Evolutionary conservation across 164 flowering plant species (phyloP), one percentile per base, ranked within the genome.

Genomic region (Umbilicus rupestris): DNA sequence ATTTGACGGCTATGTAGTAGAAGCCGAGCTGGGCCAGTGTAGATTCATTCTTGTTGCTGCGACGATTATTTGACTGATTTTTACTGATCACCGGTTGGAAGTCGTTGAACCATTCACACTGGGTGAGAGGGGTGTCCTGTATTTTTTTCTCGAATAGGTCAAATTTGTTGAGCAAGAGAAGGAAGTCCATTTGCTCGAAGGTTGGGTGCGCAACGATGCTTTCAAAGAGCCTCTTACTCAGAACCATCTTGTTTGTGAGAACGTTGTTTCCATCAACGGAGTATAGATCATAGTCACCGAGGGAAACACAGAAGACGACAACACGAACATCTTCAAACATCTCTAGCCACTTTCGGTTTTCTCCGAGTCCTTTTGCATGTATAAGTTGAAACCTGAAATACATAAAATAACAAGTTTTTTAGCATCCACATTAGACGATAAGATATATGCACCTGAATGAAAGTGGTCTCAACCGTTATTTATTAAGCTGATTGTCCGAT

Each of bases 251-350:
- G 85, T 95, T 95, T 28, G 65, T 62, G 1, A 70, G 10, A 49
- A 52, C 69, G n/a, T 89, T 89, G 60, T 68, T 78, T 5, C 73
- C 82, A 55, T 92, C 94, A 44, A 66, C 63, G 19, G 69, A 75
- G 63, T 70, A 73, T 55, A 88, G 85, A 65, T 95, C 96, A 65
- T 87, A 95, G 72, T 92, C 97, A 67, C 78, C 83, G 72, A 88
- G 65, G 66, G 90, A 28, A 37, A 90, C 97, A 73, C 94, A 87
- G 77, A 95, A 88, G 30, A 90, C 80, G 49, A 86, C 90, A 68
- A 88, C 69, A 20, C 91, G 81, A 58, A 87, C 88, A 70, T 95
- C 99, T 78, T 95, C 99, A 77, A 95, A 92, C 97, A 89, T 92
- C 76, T 92, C 91, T 41, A 95, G 70, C 99, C 96, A 91, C 78